These are phyloP conservation scores for Brassica napus DNA, from an alignment of 345 rosid species.

Conservation along the genomic window Da-Ae NC_063442.1:41777501-41778000, in stretches of 20 bases:
- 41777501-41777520: constrained; percentile 39
- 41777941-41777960: constrained; percentile 37
- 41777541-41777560: constrained; percentile 26
- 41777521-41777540: constrained; percentile 40
- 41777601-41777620: constrained; percentile 21
- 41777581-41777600: constrained; percentile 40
- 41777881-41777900: not conserved
- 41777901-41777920: not conserved
- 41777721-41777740: constrained; percentile 38
- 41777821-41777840: not conserved
- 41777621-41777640: constrained; percentile 36
- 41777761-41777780: constrained; percentile 26
- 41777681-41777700: constrained; percentile 27
- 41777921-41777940: not conserved
- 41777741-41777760: constrained; percentile 2
- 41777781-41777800: constrained; percentile 20
- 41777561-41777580: constrained; percentile 28
- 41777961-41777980: constrained; percentile 43
- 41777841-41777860: not conserved
- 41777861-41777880: not conserved
- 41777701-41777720: constrained; percentile 16
- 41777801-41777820: not conserved
- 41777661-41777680: constrained; percentile 41
- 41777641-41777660: constrained; percentile 26
- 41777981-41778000: not conserved